Conservation (phyloP, 148 eudicot species). For the Fagopyrum homotropicum region DNA sequence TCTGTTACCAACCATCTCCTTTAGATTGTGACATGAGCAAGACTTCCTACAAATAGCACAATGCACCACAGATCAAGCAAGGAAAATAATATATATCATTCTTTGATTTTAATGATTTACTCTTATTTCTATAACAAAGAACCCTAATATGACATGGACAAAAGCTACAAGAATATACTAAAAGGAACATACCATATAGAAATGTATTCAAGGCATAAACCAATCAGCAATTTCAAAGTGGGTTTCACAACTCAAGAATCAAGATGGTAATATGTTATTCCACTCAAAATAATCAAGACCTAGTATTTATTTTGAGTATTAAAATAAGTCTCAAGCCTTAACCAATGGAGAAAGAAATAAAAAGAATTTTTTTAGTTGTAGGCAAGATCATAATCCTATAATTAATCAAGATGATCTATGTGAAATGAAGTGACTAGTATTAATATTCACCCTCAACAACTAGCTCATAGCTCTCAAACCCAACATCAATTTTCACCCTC, state of each 20-base stretch:
- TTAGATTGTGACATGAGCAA: constrained; percentile 16
- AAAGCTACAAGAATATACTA: not conserved
- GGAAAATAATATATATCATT: not conserved
- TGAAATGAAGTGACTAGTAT: constrained; percentile 5
- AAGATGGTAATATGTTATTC: not conserved
- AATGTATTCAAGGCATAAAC: not conserved
- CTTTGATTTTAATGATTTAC: not conserved
- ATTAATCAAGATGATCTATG: constrained; percentile 9
- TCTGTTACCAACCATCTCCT: constrained; percentile 18
- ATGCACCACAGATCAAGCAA: not conserved
- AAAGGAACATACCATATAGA: not conserved
- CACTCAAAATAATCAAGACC: not conserved
- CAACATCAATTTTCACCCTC: too few species aligned
- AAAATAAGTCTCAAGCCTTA: not conserved
- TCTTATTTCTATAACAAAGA: not conserved
- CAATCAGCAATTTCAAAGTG: not conserved
- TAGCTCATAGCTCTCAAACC: too few species aligned
- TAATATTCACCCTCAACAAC: not conserved
- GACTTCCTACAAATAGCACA: constrained; percentile 14
- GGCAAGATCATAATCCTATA: constrained; percentile 9
- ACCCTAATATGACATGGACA: not conserved
- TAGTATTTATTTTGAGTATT: not conserved
- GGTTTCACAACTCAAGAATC: not conserved
- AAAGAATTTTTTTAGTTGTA: not conserved
- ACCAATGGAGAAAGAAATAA: not conserved